These are phyloP conservation scores for barrel medic (Medicago truncatula) DNA, from an alignment of 306 rosid species.

Conservation along the genomic window MtrunA17r5.0-ANR NC_053044.1:43419501-43420000, in stretches of 20 bases:
- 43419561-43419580: conserved; percentile 80
- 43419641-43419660: conserved; percentile 32
- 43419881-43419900: neutral
- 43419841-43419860: conserved; percentile 30
- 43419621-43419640: conserved; percentile 65
- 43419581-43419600: conserved; percentile 73
- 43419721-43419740: conserved; percentile 75
- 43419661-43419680: conserved; percentile 12
- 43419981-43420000: no score
- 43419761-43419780: conserved; percentile 92
- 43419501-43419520: conserved; percentile 86
- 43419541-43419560: conserved; percentile 79
- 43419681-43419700: conserved; percentile 13
- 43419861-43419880: neutral
- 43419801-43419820: conserved; percentile 67
- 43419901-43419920: neutral
- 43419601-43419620: conserved; percentile 75
- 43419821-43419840: conserved; percentile 28
- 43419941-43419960: neutral
- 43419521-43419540: conserved; percentile 84
- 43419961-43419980: neutral
- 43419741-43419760: conserved; percentile 89
- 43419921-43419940: neutral
- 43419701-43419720: conserved; percentile 84
- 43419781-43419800: conserved; percentile 87